Evolutionary conservation across 495 filamentous ascomycete genomes (phyloP).

Genomic region (Penicillium verhagenii): DNA sequence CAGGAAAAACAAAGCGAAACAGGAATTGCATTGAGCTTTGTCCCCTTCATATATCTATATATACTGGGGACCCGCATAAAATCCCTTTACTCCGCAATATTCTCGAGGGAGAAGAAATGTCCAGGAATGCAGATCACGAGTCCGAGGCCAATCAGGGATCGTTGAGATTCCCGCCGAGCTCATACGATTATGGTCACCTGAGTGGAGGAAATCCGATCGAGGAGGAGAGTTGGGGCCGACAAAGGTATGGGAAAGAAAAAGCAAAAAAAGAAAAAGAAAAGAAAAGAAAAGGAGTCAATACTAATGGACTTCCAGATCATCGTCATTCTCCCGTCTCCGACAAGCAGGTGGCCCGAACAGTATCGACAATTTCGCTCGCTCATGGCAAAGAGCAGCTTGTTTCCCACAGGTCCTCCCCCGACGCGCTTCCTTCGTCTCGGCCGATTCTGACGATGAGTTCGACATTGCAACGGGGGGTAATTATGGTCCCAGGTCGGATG

Average conservation of each 20-base stretch:
- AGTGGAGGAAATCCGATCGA: conserved; percentile 11
- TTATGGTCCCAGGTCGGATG: conserved; percentile 23
- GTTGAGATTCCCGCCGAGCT: conserved; percentile 14
- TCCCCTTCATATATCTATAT: background rate
- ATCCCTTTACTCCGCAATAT: background rate
- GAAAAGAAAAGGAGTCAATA: background rate
- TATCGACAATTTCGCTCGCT: conserved; percentile 89
- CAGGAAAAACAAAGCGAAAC: too few species aligned
- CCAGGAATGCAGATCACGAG: conserved; percentile 6
- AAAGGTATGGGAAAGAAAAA: conserved; percentile 11
- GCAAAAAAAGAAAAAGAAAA: background rate
- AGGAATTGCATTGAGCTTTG: background rate
- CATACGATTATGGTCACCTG: conserved; percentile 19
- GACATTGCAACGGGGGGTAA: conserved; percentile 27
- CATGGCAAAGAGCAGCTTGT: conserved; percentile 87
- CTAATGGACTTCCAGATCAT: conserved; percentile 23
- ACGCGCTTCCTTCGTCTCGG: conserved; percentile 66
- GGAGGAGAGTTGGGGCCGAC: conserved; percentile 21
- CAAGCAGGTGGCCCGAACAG: conserved; percentile 90
- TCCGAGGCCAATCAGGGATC: conserved; percentile 10
- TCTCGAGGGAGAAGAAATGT: conserved; percentile 10
- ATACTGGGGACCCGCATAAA: background rate
- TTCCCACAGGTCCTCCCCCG: conserved; percentile 84
- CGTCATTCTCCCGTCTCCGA: conserved; percentile 75
- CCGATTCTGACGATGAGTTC: conserved; percentile 48